These are phyloP conservation scores for Aspergillus versicolor DNA, from an alignment of 2,329 filamentous ascomycete genomes.

Conservation along the genomic window DNA sequence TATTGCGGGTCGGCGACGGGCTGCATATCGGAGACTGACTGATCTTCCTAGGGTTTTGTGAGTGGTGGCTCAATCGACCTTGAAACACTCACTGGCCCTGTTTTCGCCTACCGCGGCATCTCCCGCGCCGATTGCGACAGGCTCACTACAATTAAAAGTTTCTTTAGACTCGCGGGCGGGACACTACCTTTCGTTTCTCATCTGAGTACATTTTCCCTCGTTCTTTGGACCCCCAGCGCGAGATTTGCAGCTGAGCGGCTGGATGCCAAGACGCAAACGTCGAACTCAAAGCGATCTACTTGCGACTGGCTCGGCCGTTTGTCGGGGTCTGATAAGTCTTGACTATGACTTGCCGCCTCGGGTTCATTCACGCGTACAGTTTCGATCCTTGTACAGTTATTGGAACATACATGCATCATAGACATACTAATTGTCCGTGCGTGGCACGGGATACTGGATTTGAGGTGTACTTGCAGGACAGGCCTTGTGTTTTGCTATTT, in stretches of 20 bases:
- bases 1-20: constrained; percentile 5
- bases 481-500: constrained; percentile 3
- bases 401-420: constrained; percentile 12
- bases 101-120: constrained; percentile 1
- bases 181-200: constrained; percentile 4
- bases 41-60: background rate
- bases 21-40: background rate
- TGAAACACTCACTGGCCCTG: constrained; percentile 9
- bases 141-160: constrained; percentile 4
- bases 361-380: background rate
- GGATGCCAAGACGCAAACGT: background rate
- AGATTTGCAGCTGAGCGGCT: background rate
- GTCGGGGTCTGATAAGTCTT: background rate
- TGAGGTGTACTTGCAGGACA: background rate
- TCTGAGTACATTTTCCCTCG: background rate
- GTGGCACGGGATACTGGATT: background rate
- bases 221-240: background rate
- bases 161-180: background rate
- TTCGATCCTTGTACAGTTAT: constrained; percentile 11
- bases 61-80: constrained; percentile 4
- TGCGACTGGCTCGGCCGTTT: background rate
- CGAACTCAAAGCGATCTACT: background rate
- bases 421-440: constrained; percentile 8
- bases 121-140: constrained; percentile 1
- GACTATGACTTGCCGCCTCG: background rate